A percentile compares a stretch with the other conserved stretches of the same genome.
phyloP scores from a whole-genome alignment of 805 yeast species.

The Saturnispora sanitii region DNA sequence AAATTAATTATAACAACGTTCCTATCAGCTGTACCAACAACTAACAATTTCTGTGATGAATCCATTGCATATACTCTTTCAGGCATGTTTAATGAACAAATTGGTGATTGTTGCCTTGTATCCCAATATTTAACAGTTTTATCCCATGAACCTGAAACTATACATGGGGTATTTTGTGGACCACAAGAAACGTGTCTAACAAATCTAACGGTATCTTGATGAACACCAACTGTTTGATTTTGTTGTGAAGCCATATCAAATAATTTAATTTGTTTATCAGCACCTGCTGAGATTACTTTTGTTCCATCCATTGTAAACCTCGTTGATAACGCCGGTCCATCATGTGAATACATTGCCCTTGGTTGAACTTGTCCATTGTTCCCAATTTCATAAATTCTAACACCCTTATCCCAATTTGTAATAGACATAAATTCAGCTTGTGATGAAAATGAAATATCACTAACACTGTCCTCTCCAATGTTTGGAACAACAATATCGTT shows the following conservation, averaged over 20 bases:
- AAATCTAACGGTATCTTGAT: slow-evolving; percentile 67
- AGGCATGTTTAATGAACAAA: slow-evolving; percentile 73
- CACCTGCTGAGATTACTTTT: slow-evolving; percentile 80
- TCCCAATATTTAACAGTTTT: slow-evolving; percentile 94
- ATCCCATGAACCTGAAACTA: slow-evolving; percentile 95
- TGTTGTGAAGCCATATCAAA: slow-evolving; percentile 81
- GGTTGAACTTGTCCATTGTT: slow-evolving; percentile 74
- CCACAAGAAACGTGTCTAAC: slow-evolving; percentile 79
- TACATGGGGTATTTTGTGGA: slow-evolving; percentile 68
- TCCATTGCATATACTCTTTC: slow-evolving; percentile 92
- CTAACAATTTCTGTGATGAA: slow-evolving; percentile 65
- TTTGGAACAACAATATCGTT: slow-evolving; percentile 63
- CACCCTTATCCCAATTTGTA: slow-evolving; percentile 92
- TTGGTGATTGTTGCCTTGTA: slow-evolving; percentile 71
- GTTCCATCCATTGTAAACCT: slow-evolving; percentile 85
- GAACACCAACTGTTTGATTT: slow-evolving; percentile 73
- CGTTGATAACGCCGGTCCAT: slow-evolving; percentile 74
- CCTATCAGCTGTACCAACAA: slow-evolving; percentile 90
- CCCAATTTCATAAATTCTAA: slow-evolving; percentile 80
- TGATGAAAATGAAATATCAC: slow-evolving; percentile 80
- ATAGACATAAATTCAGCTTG: slow-evolving; percentile 73
- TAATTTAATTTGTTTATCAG: slow-evolving; percentile 77
- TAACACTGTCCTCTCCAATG: slow-evolving; percentile 87
- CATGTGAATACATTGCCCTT: slow-evolving; percentile 81
- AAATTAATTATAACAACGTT: slow-evolving; percentile 70